Conservation (phyloP, 148 eudicot genomes). For the Salicornia ramosissima region DNA sequence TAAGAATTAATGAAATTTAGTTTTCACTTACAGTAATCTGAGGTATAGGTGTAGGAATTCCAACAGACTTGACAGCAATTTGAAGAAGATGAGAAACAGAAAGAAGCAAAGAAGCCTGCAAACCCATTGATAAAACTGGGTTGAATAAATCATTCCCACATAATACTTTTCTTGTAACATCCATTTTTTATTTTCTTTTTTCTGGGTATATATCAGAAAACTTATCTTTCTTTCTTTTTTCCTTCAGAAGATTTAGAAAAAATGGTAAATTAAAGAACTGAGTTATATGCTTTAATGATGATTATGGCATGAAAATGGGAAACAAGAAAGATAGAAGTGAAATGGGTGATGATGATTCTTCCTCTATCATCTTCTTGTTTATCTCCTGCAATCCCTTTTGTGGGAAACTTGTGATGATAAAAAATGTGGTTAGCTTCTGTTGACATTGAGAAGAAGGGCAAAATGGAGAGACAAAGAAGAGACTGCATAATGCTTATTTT, state of each 20-base stretch:
- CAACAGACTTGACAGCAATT: constrained; percentile 62
- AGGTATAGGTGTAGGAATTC: constrained; percentile 83
- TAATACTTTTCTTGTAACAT: constrained; percentile 40
- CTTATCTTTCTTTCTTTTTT: neutral
- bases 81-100: constrained; percentile 78
- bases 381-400: neutral
- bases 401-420: neutral
- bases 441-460: constrained; percentile 13
- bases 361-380: constrained; percentile 18
- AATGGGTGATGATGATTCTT: constrained; percentile 8
- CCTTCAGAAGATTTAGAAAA: neutral
- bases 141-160: constrained; percentile 64
- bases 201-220: neutral
- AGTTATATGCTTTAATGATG: neutral
- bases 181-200: constrained; percentile 26
- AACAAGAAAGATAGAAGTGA: neutral
- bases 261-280: neutral
- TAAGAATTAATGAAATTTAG: too few relatives aligned
- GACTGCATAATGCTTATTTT: constrained; percentile 2
- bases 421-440: neutral
- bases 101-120: constrained; percentile 67
- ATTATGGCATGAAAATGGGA: neutral
- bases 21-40: constrained; percentile 82
- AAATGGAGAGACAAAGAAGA: constrained; percentile 1
- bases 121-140: constrained; percentile 70